Percentiles rank a stretch among this genome's conserved stretches.
phyloP scores from a whole-genome alignment of 306 rosid genomes.

The Quercus agrifolia region DNA sequence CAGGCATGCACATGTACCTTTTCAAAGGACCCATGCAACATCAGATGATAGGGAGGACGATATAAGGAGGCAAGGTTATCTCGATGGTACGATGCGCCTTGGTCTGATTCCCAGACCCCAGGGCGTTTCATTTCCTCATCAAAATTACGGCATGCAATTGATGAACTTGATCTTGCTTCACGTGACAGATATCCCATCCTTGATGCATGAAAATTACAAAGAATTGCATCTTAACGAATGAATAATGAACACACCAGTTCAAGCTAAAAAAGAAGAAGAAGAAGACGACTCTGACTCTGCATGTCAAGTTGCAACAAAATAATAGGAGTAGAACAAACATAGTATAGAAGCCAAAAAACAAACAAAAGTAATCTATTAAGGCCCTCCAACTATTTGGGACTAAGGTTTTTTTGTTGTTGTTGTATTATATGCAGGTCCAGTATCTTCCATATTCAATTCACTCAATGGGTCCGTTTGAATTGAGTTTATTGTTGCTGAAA shows the following conservation, averaged over 20 bases:
- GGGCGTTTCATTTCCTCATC: slow-evolving; percentile 84
- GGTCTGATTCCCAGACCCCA: slow-evolving; percentile 89
- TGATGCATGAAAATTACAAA: slow-evolving; percentile 25
- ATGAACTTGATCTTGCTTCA: slow-evolving; percentile 43
- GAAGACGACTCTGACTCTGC: not conserved
- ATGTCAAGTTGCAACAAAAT: not conserved
- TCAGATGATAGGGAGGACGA: slow-evolving; percentile 93
- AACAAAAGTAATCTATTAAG: not conserved
- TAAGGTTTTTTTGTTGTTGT: too few species aligned
- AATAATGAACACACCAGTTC: not conserved
- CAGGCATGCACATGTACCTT: slow-evolving; percentile 44
- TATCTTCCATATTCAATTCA: too few species aligned
- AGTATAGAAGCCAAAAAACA: not conserved
- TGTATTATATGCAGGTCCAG: too few species aligned
- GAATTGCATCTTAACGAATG: not conserved
- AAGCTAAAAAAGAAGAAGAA: not conserved
- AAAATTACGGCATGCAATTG: slow-evolving; percentile 73
- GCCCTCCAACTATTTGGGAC: too few species aligned
- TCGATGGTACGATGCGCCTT: slow-evolving; percentile 61
- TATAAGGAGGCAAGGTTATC: slow-evolving; percentile 96
- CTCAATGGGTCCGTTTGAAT: not conserved
- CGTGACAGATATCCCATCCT: slow-evolving; percentile 46
- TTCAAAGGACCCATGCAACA: slow-evolving; percentile 90
- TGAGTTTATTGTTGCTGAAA: too few species aligned
- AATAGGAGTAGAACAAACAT: not conserved